Conservation (phyloP, 2,329 filamentous ascomycete genomes). For the Trichoderma arundinaceum region DNA sequence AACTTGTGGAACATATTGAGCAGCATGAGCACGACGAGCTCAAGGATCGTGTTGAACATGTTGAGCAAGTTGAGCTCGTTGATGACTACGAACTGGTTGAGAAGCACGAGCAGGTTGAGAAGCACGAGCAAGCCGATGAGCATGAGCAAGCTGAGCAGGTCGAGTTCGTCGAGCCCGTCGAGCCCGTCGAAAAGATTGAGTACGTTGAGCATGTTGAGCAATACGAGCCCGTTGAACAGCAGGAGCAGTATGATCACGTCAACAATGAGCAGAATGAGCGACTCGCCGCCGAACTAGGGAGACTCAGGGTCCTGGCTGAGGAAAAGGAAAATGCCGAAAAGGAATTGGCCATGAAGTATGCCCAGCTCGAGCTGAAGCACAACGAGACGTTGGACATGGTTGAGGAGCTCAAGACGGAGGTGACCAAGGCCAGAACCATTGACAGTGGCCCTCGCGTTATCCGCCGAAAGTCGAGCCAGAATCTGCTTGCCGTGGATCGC, state of each 20-base stretch:
- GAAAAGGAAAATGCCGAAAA: conserved; percentile 80
- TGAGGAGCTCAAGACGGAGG: conserved; percentile 86
- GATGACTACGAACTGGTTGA: background rate
- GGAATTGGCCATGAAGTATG: conserved; percentile 77
- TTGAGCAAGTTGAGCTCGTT: background rate
- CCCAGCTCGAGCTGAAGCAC: conserved; percentile 82
- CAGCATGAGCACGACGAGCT: background rate
- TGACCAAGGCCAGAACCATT: conserved; percentile 74
- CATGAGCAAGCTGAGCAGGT: background rate
- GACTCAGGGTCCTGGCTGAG: conserved; percentile 70
- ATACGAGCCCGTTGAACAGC: background rate
- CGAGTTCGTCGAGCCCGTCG: background rate
- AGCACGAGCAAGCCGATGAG: background rate
- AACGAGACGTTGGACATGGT: conserved; percentile 82
- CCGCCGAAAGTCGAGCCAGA: conserved; percentile 91
- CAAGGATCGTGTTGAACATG: background rate
- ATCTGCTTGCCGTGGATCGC: conserved; percentile 83
- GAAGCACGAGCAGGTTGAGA: background rate
- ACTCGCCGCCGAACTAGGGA: conserved; percentile 67
- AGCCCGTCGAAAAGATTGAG: conserved; percentile 43
- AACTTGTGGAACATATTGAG: conserved; percentile 24
- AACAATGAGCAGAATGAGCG: conserved; percentile 21
- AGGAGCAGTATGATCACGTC: conserved; percentile 37
- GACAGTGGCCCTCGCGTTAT: conserved; percentile 75
- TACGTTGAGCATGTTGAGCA: conserved; percentile 14